Evolutionary conservation across 2,329 filamentous ascomycete species (phyloP).

Genomic region (Xylaria sp.): DNA sequence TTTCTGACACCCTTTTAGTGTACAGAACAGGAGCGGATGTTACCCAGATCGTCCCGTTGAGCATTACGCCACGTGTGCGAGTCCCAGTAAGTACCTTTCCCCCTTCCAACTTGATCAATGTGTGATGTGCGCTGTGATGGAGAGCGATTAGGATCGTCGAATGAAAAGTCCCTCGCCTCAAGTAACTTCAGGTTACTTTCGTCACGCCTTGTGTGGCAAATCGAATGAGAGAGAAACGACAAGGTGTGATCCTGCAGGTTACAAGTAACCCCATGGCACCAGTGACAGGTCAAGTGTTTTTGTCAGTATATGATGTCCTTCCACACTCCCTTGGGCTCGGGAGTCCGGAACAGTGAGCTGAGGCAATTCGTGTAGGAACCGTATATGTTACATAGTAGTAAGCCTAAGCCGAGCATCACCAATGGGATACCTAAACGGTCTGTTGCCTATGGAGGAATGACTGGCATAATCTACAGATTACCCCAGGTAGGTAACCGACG

Average conservation of each 20-base stretch:
- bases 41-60: slow-evolving; percentile 33
- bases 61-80: slow-evolving; percentile 37
- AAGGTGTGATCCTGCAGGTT: slow-evolving; percentile 11
- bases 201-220: not conserved
- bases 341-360: slow-evolving; percentile 27
- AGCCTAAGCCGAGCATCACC: slow-evolving; percentile 15
- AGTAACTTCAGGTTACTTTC: not conserved
- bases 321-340: slow-evolving; percentile 6
- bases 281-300: slow-evolving; percentile 20
- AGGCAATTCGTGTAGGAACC: slow-evolving; percentile 20
- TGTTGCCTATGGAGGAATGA: slow-evolving; percentile 13
- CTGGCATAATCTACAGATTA: slow-evolving; percentile 19
- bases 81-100: slow-evolving; percentile 6
- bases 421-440: not conserved
- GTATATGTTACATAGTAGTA: slow-evolving; percentile 27
- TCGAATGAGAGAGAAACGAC: not conserved
- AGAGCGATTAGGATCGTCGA: slow-evolving; percentile 1
- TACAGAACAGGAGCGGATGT: slow-evolving; percentile 21
- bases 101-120: not conserved
- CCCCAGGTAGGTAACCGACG: slow-evolving; percentile 1
- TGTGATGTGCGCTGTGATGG: not conserved
- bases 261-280: not conserved
- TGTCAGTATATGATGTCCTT: slow-evolving; percentile 16
- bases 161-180: not conserved
- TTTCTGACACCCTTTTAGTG: slow-evolving; percentile 3